Percentiles rank a stretch among this genome's conserved stretches.
Evolutionary conservation across 148 eudicot species (phyloP).

Genomic region (Dianthus caryophyllus): DNA sequence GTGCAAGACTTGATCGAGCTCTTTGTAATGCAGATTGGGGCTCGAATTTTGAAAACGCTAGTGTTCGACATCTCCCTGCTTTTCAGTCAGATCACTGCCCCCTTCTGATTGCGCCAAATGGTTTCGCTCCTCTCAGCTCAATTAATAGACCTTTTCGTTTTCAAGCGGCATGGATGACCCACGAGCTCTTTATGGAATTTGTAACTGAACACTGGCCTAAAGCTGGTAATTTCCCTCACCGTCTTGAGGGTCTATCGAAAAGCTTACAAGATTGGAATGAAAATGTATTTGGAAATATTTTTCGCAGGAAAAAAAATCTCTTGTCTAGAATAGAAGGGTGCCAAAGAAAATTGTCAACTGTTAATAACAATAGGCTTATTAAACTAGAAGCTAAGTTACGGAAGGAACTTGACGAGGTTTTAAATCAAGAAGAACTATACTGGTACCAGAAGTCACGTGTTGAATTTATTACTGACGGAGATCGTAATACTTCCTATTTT

Average conservation of each 20-base stretch:
- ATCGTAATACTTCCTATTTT: not conserved
- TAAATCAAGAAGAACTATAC: not conserved
- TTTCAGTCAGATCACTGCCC: slow-evolving; percentile 9
- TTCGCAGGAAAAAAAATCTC: not conserved
- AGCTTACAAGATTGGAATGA: not conserved
- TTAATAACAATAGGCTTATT: not conserved
- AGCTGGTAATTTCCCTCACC: not conserved
- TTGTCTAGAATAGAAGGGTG: not conserved
- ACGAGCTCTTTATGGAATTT: not conserved
- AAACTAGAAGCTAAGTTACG: not conserved
- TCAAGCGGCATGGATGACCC: not conserved
- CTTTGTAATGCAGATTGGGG: not conserved
- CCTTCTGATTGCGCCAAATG: not conserved
- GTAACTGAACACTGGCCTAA: not conserved
- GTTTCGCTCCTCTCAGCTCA: not conserved
- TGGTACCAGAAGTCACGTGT: not conserved
- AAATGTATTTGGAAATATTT: not conserved
- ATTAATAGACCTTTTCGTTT: not conserved
- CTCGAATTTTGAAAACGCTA: not conserved
- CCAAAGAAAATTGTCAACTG: not conserved
- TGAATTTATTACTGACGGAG: not conserved
- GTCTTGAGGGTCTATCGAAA: not conserved
- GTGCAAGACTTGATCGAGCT: not conserved
- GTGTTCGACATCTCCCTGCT: not conserved
- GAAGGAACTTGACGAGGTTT: not conserved